Evolutionary conservation across 768 basidiomycete genomes (phyloP).

Genomic region (Leucocoprinus birnbaumii): DNA sequence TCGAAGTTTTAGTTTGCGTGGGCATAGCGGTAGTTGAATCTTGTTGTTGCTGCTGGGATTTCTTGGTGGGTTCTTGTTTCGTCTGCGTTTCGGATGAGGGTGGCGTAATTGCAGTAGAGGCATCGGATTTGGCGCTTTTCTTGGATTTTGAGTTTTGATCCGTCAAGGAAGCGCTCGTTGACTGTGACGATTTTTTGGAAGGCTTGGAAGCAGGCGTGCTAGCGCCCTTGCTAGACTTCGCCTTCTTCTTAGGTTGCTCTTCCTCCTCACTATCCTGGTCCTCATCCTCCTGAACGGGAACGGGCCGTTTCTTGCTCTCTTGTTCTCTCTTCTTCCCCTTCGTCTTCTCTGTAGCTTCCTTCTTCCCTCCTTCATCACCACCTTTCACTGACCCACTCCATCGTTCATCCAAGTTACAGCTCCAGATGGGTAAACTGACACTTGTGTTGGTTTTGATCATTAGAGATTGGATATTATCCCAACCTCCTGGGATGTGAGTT

Average conservation of each 20-base stretch:
- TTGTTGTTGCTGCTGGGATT: background rate
- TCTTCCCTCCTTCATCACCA: conserved; percentile 21
- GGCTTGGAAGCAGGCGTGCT: conserved; percentile 14
- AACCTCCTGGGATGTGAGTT: conserved; percentile 69
- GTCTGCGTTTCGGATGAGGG: background rate
- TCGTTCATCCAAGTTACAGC: conserved; percentile 66
- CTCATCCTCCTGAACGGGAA: conserved; percentile 10
- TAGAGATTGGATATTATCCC: conserved; percentile 89
- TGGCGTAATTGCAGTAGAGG: too few species aligned
- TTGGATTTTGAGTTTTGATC: conserved; percentile 20
- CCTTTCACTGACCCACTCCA: conserved; percentile 48
- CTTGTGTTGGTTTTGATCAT: conserved; percentile 89
- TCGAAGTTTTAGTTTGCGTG: background rate
- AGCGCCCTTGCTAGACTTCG: conserved; percentile 41
- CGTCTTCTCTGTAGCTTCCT: conserved; percentile 17
- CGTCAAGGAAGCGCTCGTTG: conserved; percentile 16
- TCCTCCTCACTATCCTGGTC: conserved; percentile 14
- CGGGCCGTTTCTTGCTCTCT: background rate
- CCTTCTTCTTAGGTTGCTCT: conserved; percentile 35
- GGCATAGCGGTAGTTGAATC: background rate
- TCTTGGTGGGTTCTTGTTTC: background rate
- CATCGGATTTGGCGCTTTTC: conserved; percentile 17
- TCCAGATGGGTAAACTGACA: conserved; percentile 89
- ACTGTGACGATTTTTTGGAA: conserved; percentile 8
- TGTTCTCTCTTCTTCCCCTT: background rate